Conservation (phyloP, 1,284 basidiomycete species). For the Schizopora paradoxa region DNA sequence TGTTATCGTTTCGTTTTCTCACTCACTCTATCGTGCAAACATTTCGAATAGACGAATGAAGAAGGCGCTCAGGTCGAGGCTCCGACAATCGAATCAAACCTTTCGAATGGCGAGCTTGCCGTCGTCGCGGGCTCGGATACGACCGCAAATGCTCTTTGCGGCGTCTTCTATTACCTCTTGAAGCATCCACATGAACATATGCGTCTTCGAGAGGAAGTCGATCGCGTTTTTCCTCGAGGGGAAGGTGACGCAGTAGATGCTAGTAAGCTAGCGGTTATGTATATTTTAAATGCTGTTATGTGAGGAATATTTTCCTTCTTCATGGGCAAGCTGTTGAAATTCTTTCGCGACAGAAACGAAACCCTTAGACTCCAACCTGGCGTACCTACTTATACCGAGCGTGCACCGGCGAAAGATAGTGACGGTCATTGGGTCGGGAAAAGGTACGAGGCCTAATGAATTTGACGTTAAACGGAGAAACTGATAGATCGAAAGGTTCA, state of each 20-base stretch:
- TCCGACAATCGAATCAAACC: slow-evolving; percentile 23
- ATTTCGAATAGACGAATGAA: slow-evolving; percentile 25
- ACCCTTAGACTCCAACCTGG: slow-evolving; percentile 13
- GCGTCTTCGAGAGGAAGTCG: slow-evolving; percentile 28
- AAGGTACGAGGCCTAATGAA: slow-evolving; percentile 2
- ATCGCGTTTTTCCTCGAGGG: slow-evolving; percentile 21
- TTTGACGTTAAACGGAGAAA: neutral
- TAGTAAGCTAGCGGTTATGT: slow-evolving; percentile 24
- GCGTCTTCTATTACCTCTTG: slow-evolving; percentile 30
- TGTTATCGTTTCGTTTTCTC: neutral
- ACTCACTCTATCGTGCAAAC: slow-evolving; percentile 7
- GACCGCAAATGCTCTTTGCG: slow-evolving; percentile 28
- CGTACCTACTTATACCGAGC: slow-evolving; percentile 11
- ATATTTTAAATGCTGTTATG: slow-evolving; percentile 31
- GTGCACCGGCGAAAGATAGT: slow-evolving; percentile 14
- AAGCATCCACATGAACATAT: slow-evolving; percentile 27
- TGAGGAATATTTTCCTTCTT: no score
- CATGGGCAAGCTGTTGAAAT: no score
- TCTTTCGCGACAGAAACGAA: slow-evolving; percentile 7
- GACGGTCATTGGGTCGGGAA: slow-evolving; percentile 16
- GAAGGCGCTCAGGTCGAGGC: slow-evolving; percentile 21
- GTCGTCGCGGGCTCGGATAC: slow-evolving; percentile 36
- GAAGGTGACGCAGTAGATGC: slow-evolving; percentile 17
- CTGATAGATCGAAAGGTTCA: slow-evolving; percentile 30
- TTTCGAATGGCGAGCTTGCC: slow-evolving; percentile 30